A percentile compares a stretch with the other conserved stretches of the same genome.
Conservation (phyloP, 495 filamentous ascomycete species). For the Tuber microsphaerosporum region DNA sequence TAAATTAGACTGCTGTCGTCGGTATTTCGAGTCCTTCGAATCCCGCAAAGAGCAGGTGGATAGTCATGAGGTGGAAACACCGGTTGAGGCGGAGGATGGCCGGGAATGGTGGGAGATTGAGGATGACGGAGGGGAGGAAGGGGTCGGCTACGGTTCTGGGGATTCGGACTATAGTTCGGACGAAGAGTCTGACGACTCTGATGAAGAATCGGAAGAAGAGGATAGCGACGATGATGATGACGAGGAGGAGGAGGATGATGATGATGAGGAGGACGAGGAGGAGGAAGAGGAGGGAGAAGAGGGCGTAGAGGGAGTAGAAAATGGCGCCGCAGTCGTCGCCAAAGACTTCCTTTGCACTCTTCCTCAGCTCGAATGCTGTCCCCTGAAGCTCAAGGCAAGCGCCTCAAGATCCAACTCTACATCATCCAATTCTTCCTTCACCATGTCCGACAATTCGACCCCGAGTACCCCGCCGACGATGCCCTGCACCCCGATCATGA, state of each 20-base stretch:
- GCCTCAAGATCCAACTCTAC: neutral
- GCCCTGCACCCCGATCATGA: neutral
- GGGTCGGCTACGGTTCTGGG: neutral
- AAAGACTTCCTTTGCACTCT: neutral
- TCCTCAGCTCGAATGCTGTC: neutral
- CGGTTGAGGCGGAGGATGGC: neutral
- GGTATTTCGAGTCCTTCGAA: neutral
- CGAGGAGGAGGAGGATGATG: constrained; percentile 4
- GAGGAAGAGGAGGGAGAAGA: neutral
- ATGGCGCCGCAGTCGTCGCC: neutral
- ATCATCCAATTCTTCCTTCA: neutral
- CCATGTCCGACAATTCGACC: constrained; percentile 2
- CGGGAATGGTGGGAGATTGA: constrained; percentile 31
- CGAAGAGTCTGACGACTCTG: constrained; percentile 14
- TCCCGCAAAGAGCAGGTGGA: neutral
- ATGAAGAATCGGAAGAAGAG: constrained; percentile 7
- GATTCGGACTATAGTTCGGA: constrained; percentile 5
- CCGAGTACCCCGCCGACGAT: neutral
- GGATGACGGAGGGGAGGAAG: constrained; percentile 8
- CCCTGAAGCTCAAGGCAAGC: neutral
- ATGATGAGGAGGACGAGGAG: constrained; percentile 20
- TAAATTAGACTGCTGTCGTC: constrained; percentile 6
- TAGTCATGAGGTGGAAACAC: neutral
- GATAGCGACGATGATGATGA: constrained; percentile 14
- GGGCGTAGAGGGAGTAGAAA: neutral